Percentiles rank a stretch among this genome's conserved stretches.
Conservation (phyloP, 345 rosid genomes). For the Excoecaria agallocha region DNA sequence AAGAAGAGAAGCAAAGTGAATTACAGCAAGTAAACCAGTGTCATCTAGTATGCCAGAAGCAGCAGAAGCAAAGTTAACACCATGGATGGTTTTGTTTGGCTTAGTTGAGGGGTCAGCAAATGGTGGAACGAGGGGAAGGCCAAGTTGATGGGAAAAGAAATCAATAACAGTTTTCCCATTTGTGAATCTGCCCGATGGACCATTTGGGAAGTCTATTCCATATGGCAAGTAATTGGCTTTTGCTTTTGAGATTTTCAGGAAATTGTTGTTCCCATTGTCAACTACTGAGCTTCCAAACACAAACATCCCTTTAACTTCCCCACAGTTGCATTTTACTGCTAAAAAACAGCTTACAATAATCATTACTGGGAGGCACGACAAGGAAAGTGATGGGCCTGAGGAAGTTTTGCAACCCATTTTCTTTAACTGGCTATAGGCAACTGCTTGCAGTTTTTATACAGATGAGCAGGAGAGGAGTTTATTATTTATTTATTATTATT, state of each 20-base stretch:
- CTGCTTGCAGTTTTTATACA: no score
- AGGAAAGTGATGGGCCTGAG: not conserved
- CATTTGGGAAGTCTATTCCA: conserved; percentile 53
- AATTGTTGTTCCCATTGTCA: conserved; percentile 70
- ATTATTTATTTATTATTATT: no score
- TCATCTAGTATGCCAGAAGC: conserved; percentile 60
- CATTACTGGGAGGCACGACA: conserved; percentile 16
- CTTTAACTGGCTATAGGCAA: not conserved
- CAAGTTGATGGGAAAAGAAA: conserved; percentile 37
- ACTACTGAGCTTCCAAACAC: conserved; percentile 68
- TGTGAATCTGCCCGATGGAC: conserved; percentile 59
- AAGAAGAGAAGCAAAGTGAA: not conserved
- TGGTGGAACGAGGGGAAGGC: conserved; percentile 44
- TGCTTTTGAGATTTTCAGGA: conserved; percentile 33
- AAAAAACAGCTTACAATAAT: not conserved
- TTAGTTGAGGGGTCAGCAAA: conserved; percentile 44
- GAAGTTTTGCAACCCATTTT: not conserved
- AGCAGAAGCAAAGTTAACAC: conserved; percentile 61
- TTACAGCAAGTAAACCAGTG: conserved; percentile 48
- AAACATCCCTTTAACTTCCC: conserved; percentile 44
- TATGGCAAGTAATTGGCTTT: conserved; percentile 54
- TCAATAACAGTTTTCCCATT: conserved; percentile 62
- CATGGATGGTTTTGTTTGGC: conserved; percentile 35
- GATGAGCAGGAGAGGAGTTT: no score
- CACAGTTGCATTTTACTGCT: not conserved